phyloP scores from a whole-genome alignment of 495 filamentous ascomycete species.

The Lasiosphaeriaceae sp. region DNA sequence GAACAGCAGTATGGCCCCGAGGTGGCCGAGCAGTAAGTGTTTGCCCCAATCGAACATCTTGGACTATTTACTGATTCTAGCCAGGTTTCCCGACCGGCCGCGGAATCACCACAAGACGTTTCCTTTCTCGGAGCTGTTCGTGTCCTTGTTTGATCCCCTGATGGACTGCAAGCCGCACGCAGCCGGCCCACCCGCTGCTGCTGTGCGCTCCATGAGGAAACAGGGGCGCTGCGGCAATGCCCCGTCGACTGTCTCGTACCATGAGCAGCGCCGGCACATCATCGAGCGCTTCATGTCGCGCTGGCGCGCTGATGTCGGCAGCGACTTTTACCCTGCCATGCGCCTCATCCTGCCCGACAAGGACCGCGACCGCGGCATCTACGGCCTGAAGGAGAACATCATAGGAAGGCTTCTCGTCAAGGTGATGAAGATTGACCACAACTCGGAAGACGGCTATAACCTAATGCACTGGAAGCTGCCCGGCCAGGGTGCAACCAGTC shows the following conservation, averaged over 20 bases:
- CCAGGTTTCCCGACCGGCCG: constrained; percentile 79
- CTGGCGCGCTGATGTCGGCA: constrained; percentile 84
- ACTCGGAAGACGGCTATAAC: constrained; percentile 80
- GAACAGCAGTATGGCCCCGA: background rate
- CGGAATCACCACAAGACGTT: constrained; percentile 73
- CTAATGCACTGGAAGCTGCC: constrained; percentile 94
- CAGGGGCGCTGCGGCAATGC: constrained; percentile 52
- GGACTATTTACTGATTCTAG: background rate
- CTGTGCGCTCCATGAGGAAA: background rate
- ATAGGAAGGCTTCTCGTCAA: constrained; percentile 86
- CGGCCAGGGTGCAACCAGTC: constrained; percentile 50
- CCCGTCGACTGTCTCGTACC: constrained; percentile 59
- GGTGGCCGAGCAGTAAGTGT: background rate
- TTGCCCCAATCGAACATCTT: background rate
- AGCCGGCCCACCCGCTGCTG: constrained; percentile 34
- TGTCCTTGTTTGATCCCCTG: constrained; percentile 79
- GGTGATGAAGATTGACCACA: constrained; percentile 87
- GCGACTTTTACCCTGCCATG: constrained; percentile 91
- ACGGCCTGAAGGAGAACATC: constrained; percentile 88
- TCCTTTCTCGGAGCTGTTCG: constrained; percentile 77
- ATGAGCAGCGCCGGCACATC: constrained; percentile 78
- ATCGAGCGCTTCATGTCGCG: constrained; percentile 85
- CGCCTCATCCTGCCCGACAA: constrained; percentile 91
- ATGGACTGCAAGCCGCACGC: constrained; percentile 78
- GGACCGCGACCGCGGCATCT: constrained; percentile 89